A percentile compares a stretch with the other conserved stretches of the same genome.
These are phyloP conservation scores for Camelina sativa DNA, from an alignment of 345 rosid genomes.

Conservation along the genomic window DNA sequence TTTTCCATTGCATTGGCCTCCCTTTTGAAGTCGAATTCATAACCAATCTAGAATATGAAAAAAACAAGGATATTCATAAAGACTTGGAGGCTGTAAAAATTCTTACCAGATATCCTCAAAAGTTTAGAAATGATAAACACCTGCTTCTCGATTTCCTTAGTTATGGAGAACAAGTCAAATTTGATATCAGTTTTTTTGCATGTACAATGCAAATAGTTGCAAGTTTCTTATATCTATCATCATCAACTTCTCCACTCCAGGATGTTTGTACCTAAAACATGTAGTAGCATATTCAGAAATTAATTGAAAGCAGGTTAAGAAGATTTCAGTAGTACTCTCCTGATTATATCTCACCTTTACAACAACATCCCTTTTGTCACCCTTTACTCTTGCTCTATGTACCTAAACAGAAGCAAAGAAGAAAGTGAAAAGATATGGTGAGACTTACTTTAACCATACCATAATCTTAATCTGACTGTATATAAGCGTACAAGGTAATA, in stretches of 20 bases:
- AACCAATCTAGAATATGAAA: slow-evolving; percentile 68
- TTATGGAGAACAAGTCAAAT: slow-evolving; percentile 83
- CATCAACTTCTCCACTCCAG: slow-evolving; percentile 88
- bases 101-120: slow-evolving; percentile 3
- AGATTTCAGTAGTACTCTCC: slow-evolving; percentile 27
- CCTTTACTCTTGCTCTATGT: slow-evolving; percentile 81
- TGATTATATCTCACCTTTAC: slow-evolving; percentile 67
- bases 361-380: slow-evolving; percentile 73
- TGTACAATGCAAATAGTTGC: slow-evolving; percentile 88
- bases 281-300: slow-evolving; percentile 37
- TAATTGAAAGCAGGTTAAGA: neutral
- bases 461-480: neutral
- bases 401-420: slow-evolving; percentile 54
- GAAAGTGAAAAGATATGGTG: neutral
- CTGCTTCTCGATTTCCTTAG: slow-evolving; percentile 97
- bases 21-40: slow-evolving; percentile 87
- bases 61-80: slow-evolving; percentile 2
- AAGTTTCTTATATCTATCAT: slow-evolving; percentile 92
- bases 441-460: slow-evolving; percentile 11
- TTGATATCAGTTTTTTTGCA: slow-evolving; percentile 93
- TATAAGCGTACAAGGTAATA: neutral
- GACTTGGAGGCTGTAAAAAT: neutral
- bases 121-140: slow-evolving; percentile 44
- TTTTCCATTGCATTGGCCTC: slow-evolving; percentile 92
- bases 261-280: slow-evolving; percentile 88